A percentile compares a stretch with the other conserved stretches of the same genome.
phyloP scores from a whole-genome alignment of 2,329 filamentous ascomycete genomes.

The Mollisia scopiformis region DNA sequence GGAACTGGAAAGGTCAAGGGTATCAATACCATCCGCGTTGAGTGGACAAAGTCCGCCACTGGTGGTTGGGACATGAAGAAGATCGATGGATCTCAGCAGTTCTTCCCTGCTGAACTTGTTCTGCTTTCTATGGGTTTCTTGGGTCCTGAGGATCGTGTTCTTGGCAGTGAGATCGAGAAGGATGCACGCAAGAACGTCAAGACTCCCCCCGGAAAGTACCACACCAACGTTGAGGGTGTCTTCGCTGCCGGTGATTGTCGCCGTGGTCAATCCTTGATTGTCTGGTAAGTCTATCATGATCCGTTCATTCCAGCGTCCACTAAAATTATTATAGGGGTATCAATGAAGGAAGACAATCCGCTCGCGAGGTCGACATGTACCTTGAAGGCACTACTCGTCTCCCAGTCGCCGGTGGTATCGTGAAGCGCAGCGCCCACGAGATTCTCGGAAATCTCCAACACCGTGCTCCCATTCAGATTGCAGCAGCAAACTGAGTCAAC shows the following conservation, averaged over 20 bases:
- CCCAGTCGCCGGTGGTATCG: constrained; percentile 89
- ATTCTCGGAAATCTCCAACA: constrained; percentile 47
- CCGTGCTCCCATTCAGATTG: constrained; percentile 29
- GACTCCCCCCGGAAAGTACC: constrained; percentile 85
- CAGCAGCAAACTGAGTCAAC: constrained; percentile 28
- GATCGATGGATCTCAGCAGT: constrained; percentile 87
- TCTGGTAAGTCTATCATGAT: constrained; percentile 69
- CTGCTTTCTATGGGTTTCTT: constrained; percentile 97
- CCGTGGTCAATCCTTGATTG: constrained; percentile 91
- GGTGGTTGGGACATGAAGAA: constrained; percentile 99
- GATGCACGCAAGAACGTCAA: constrained; percentile 96
- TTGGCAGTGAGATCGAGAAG: constrained; percentile 88
- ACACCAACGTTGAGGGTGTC: constrained; percentile 84
- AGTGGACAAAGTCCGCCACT: constrained; percentile 88
- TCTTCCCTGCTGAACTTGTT: constrained; percentile 95
- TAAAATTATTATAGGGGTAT: constrained; percentile 70
- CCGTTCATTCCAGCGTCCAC: constrained; percentile 19
- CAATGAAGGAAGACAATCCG: constrained; percentile 93
- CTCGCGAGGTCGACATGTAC: constrained; percentile 88
- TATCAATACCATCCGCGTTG: constrained; percentile 93
- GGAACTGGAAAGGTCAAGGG: constrained; percentile 87
- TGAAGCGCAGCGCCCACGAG: constrained; percentile 80
- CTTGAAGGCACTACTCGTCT: constrained; percentile 79
- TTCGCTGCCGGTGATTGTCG: constrained; percentile 96
- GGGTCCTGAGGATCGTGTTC: constrained; percentile 85